phyloP scores from a whole-genome alignment of 768 basidiomycete species.

The Rhodotorula taiwanensis region DNA sequence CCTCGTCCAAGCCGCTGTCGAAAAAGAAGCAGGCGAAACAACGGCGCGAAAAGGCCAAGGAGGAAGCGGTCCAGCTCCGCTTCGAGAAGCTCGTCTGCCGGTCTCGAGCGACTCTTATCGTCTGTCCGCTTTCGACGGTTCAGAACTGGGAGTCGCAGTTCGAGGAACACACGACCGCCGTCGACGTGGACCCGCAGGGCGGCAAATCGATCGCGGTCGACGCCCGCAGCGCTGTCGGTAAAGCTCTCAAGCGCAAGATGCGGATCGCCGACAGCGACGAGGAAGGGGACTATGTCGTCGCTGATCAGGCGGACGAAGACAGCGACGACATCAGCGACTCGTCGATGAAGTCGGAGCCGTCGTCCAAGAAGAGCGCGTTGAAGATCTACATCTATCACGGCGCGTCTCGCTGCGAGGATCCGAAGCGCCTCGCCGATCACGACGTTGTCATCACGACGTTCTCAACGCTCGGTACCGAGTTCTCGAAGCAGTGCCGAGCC shows the following conservation, averaged over 20 bases:
- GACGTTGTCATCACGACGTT: constrained; percentile 98
- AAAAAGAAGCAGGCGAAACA: constrained; percentile 62
- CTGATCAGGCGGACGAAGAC: neutral
- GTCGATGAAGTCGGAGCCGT: neutral
- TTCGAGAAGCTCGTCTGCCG: constrained; percentile 70
- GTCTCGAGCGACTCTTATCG: constrained; percentile 85
- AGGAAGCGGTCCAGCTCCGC: constrained; percentile 56
- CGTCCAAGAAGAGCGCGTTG: constrained; percentile 20
- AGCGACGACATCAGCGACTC: neutral
- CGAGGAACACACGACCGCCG: constrained; percentile 59
- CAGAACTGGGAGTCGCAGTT: constrained; percentile 99
- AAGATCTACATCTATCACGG: constrained; percentile 91
- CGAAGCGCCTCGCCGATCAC: constrained; percentile 81
- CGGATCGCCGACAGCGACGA: constrained; percentile 19
- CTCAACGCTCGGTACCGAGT: constrained; percentile 90
- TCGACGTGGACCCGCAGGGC: constrained; percentile 13
- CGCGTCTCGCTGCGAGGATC: constrained; percentile 73
- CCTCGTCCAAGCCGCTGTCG: constrained; percentile 51
- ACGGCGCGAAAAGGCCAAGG: constrained; percentile 54
- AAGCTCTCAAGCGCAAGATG: neutral
- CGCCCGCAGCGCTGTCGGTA: constrained; percentile 18
- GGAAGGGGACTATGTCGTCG: constrained; percentile 1
- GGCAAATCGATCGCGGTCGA: constrained; percentile 25
- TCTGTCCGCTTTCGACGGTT: constrained; percentile 93
- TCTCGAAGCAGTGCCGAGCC: constrained; percentile 74